Conservation (phyloP, 805 yeast genomes). For the Spencermartinsiella europaea region DNA sequence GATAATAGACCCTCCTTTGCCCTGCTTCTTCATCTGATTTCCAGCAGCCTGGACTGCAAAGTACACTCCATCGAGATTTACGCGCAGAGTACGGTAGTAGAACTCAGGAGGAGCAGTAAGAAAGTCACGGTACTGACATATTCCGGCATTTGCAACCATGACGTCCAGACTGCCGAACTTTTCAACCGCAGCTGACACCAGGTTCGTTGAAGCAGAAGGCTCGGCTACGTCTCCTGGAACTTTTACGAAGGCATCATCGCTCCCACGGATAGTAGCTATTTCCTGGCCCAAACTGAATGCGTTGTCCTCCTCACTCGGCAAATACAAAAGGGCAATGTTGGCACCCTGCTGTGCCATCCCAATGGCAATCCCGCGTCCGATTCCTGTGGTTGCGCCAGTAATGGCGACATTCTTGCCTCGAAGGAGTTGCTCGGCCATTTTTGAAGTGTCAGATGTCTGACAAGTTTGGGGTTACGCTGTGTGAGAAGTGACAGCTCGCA, state of each 20-base stretch:
- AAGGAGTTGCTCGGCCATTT: neutral
- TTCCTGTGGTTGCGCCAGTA: conserved; percentile 46
- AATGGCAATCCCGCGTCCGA: conserved; percentile 41
- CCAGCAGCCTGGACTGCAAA: conserved; percentile 46
- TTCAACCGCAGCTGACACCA: conserved; percentile 29
- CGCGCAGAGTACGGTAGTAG: conserved; percentile 33
- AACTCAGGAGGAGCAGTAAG: conserved; percentile 37
- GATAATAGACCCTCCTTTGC: conserved; percentile 45
- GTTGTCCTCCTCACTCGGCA: conserved; percentile 10
- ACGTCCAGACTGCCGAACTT: conserved; percentile 38
- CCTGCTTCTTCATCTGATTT: conserved; percentile 40
- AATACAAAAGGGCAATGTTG: conserved; percentile 36
- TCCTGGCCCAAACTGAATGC: conserved; percentile 52
- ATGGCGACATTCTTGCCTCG: conserved; percentile 29
- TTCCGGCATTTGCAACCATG: conserved; percentile 45
- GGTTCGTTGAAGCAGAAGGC: conserved; percentile 34
- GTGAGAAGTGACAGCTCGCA: too few relatives aligned
- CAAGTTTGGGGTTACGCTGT: too few relatives aligned
- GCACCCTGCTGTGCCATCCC: conserved; percentile 42
- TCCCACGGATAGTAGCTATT: conserved; percentile 20
- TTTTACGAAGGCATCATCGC: conserved; percentile 27
- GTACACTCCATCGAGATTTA: conserved; percentile 42
- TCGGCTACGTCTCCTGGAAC: conserved; percentile 40
- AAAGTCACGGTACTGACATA: conserved; percentile 36
- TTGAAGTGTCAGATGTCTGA: too few relatives aligned